Percentiles rank a stretch among this genome's conserved stretches.
Evolutionary conservation across 768 basidiomycete genomes (phyloP).

Genomic region (Dendrothele bispora): DNA sequence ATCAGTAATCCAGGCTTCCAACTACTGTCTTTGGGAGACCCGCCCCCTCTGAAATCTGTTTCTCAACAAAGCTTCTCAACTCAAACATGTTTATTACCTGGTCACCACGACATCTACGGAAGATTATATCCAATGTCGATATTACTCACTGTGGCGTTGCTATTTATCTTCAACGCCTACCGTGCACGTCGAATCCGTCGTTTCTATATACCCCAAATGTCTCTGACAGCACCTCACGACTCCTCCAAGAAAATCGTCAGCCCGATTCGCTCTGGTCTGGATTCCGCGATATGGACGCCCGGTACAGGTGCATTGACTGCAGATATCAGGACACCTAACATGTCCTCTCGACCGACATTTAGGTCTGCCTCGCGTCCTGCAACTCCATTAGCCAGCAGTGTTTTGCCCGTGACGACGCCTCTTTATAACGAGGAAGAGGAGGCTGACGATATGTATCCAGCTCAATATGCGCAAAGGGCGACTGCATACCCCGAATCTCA

Average conservation of each 20-base stretch:
- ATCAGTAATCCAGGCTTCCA: constrained; percentile 83
- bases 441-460: constrained; percentile 47
- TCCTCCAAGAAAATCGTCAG: constrained; percentile 21
- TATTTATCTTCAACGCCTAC: constrained; percentile 45
- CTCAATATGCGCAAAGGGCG: constrained; percentile 53
- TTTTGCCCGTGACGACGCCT: constrained; percentile 33
- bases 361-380: constrained; percentile 41
- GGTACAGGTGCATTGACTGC: constrained; percentile 35
- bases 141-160: constrained; percentile 48
- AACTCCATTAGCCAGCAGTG: constrained; percentile 39
- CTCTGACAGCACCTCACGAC: constrained; percentile 29
- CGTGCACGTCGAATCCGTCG: constrained; percentile 21
- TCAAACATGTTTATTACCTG: constrained; percentile 76
- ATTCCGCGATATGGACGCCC: constrained; percentile 46
- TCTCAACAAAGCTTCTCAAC: constrained; percentile 50
- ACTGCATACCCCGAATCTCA: constrained; percentile 32
- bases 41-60: constrained; percentile 29
- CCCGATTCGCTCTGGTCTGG: constrained; percentile 19
- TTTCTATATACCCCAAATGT: constrained; percentile 24
- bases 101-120: constrained; percentile 60
- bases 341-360: constrained; percentile 33
- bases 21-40: constrained; percentile 62
- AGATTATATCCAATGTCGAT: constrained; percentile 64
- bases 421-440: constrained; percentile 48
- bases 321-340: constrained; percentile 40